Evolutionary conservation across 2,329 filamentous ascomycete species (phyloP).

Genomic region (Cyclaneusma minus): DNA sequence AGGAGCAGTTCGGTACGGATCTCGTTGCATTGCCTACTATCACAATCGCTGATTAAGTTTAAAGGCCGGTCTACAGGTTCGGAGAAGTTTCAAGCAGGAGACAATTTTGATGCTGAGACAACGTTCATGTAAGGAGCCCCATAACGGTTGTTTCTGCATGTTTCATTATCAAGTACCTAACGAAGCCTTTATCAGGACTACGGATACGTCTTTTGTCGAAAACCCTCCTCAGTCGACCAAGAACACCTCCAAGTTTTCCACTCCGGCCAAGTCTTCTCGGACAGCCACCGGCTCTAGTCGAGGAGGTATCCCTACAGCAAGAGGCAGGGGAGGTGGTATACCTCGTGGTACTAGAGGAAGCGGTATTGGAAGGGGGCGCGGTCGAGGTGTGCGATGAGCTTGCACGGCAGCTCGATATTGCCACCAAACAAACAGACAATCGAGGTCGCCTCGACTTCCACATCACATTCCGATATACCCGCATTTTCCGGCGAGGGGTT

Average conservation of each 20-base stretch:
- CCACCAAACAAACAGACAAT: too few species aligned
- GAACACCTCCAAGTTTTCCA: conserved; percentile 25
- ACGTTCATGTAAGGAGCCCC: conserved; percentile 58
- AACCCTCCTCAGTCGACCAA: conserved; percentile 51
- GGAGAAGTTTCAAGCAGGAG: conserved; percentile 19
- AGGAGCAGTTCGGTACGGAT: conserved; percentile 29
- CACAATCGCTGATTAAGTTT: background rate
- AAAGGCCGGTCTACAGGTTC: conserved; percentile 19
- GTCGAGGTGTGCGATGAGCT: too few species aligned
- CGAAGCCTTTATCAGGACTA: conserved; percentile 58
- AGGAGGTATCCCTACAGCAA: conserved; percentile 13
- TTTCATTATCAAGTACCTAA: conserved; percentile 10
- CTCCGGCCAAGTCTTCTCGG: conserved; percentile 16
- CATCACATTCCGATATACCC: too few species aligned
- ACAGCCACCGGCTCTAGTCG: conserved; percentile 10
- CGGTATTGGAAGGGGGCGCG: conserved; percentile 6
- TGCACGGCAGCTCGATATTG: too few species aligned
- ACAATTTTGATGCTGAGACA: conserved; percentile 45
- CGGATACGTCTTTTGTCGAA: conserved; percentile 81
- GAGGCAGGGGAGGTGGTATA: conserved; percentile 5
- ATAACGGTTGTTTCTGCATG: background rate
- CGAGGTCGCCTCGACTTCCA: too few species aligned
- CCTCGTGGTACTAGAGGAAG: conserved; percentile 7
- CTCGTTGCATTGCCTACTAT: background rate
- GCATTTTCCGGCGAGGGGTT: too few species aligned